phyloP scores from a whole-genome alignment of 2,329 filamentous ascomycete genomes.

The Colletotrichum paranaense region DNA sequence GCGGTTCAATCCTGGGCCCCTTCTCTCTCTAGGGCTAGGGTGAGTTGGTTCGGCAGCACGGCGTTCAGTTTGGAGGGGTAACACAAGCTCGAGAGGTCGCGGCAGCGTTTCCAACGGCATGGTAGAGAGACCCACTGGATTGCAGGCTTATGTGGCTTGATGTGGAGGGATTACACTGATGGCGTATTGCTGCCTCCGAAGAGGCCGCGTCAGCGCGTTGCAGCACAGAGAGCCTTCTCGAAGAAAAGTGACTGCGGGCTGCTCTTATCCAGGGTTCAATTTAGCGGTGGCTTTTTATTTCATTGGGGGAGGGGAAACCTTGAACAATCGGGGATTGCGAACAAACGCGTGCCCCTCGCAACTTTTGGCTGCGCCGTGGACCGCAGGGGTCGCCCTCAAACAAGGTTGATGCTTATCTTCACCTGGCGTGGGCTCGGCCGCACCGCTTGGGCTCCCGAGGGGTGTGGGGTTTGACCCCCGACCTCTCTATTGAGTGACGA shows the following conservation, averaged over 20 bases:
- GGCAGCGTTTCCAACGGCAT: conserved; percentile 24
- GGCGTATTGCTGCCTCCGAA: conserved; percentile 26
- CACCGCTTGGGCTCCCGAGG: conserved; percentile 18
- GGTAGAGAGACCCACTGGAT: conserved; percentile 13
- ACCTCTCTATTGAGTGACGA: conserved; percentile 6
- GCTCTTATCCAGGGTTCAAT: background rate
- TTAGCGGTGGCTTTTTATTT: conserved; percentile 2
- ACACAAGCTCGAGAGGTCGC: conserved; percentile 5
- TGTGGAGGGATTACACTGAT: conserved; percentile 4
- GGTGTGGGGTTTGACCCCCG: background rate
- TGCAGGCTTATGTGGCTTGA: conserved; percentile 2
- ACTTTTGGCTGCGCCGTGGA: conserved; percentile 4
- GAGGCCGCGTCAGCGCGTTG: conserved; percentile 28
- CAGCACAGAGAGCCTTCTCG: conserved; percentile 24
- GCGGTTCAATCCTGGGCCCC: conserved; percentile 1
- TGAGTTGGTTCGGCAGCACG: conserved; percentile 22
- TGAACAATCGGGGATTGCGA: background rate
- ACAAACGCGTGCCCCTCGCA: conserved; percentile 10
- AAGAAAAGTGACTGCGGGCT: background rate
- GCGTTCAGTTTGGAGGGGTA: conserved; percentile 18
- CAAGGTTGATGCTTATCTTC: conserved; percentile 33
- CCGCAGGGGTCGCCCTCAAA: conserved; percentile 5
- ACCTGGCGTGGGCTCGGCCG: conserved; percentile 19
- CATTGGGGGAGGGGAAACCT: background rate
- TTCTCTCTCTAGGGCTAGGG: conserved; percentile 19